A percentile compares a stretch with the other conserved stretches of the same genome.
Evolutionary conservation across 1,139 yeast species (phyloP).

Genomic region (Blastobotrys malaysiensis): DNA sequence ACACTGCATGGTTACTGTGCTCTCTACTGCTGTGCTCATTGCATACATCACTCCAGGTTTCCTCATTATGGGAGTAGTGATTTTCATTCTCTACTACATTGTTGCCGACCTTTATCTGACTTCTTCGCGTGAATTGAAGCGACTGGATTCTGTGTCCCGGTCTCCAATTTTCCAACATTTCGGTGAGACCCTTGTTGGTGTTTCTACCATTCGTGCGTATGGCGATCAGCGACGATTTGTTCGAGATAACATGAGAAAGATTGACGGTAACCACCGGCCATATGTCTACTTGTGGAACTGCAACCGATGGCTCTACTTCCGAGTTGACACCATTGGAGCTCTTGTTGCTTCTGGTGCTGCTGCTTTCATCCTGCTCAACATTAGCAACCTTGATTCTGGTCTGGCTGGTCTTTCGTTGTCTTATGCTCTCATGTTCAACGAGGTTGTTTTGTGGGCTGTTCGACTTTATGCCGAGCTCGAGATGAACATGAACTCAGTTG

Average conservation of each 20-base stretch:
- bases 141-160: slow-evolving; percentile 80
- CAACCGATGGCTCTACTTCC: slow-evolving; percentile 86
- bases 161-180: slow-evolving; percentile 97
- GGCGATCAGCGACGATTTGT: slow-evolving; percentile 87
- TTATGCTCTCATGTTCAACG: slow-evolving; percentile 85
- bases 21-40: slow-evolving; percentile 66
- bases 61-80: slow-evolving; percentile 63
- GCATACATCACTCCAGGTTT: slow-evolving; percentile 82
- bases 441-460: slow-evolving; percentile 86
- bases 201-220: slow-evolving; percentile 94
- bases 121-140: slow-evolving; percentile 84
- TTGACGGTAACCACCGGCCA: slow-evolving; percentile 84
- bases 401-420: slow-evolving; percentile 91
- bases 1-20: slow-evolving; percentile 51
- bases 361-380: slow-evolving; percentile 59
- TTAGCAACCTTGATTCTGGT: slow-evolving; percentile 77
- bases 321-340: slow-evolving; percentile 83
- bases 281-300: slow-evolving; percentile 94
- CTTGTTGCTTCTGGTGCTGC: slow-evolving; percentile 78
- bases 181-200: slow-evolving; percentile 87
- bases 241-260: slow-evolving; percentile 68
- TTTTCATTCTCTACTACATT: slow-evolving; percentile 55
- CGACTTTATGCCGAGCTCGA: slow-evolving; percentile 83
- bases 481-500: slow-evolving; percentile 96
- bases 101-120: slow-evolving; percentile 74